Conservation (phyloP, 2,329 filamentous ascomycete species). For the Neofusicoccum laricinum region DNA sequence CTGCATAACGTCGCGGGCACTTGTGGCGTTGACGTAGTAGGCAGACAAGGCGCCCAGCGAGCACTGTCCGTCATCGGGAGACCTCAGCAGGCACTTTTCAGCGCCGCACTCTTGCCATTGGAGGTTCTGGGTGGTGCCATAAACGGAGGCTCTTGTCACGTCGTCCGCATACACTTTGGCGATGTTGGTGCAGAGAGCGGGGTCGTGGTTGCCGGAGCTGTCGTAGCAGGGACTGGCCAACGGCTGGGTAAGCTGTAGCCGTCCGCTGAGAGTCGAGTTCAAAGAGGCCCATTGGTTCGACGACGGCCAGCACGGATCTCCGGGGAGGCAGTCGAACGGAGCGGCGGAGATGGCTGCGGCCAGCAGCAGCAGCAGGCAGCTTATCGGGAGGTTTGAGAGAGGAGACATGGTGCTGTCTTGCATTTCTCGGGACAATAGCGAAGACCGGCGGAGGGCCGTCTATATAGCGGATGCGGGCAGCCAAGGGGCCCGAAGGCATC, state of each 20-base stretch:
- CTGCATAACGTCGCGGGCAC: constrained; percentile 22
- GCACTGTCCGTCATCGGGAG: neutral
- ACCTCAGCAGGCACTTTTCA: neutral
- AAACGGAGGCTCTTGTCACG: neutral
- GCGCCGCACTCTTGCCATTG: constrained; percentile 13
- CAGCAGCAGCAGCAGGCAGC: neutral
- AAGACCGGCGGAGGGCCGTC: no score
- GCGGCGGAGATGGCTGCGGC: neutral
- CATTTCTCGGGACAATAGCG: neutral
- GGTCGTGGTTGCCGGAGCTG: neutral
- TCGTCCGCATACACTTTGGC: neutral
- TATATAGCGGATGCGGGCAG: neutral
- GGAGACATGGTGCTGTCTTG: neutral
- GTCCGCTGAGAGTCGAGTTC: constrained; percentile 8
- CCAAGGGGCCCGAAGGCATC: neutral
- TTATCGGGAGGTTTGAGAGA: neutral
- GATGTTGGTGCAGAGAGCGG: neutral
- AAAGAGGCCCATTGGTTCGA: constrained; percentile 5
- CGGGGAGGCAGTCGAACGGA: constrained; percentile 7
- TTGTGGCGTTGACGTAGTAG: constrained; percentile 24
- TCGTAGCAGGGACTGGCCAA: constrained; percentile 12
- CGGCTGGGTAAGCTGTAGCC: neutral
- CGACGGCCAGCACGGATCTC: constrained; percentile 10
- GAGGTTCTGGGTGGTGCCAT: constrained; percentile 13
- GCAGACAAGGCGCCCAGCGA: constrained; percentile 14